Percentiles rank a stretch among this genome's conserved stretches.
Evolutionary conservation across 2,329 filamentous ascomycete species (phyloP).

Genomic region (Exophiala spinifera): DNA sequence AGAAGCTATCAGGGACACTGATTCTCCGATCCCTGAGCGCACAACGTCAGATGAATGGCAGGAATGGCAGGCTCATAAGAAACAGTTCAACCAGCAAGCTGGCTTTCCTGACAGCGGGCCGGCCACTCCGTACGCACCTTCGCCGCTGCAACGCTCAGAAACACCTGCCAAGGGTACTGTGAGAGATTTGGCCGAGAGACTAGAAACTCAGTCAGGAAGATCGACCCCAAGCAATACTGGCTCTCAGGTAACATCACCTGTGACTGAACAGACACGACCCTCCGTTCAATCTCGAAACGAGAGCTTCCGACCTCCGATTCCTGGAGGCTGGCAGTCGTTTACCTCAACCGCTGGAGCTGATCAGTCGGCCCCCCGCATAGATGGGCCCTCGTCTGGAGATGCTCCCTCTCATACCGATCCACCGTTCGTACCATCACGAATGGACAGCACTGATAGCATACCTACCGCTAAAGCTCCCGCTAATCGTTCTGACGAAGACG

Average conservation of each 20-base stretch:
- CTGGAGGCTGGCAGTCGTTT: conserved; percentile 54
- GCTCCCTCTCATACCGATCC: neutral
- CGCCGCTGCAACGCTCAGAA: conserved; percentile 36
- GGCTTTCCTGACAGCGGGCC: conserved; percentile 4
- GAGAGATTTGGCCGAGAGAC: conserved; percentile 50
- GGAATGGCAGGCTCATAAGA: conserved; percentile 17
- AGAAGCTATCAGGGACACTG: conserved; percentile 18
- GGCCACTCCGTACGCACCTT: neutral
- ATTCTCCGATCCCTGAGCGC: neutral
- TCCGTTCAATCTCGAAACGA: conserved; percentile 31
- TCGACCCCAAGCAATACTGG: conserved; percentile 21
- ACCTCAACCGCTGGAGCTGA: conserved; percentile 30
- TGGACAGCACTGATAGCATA: conserved; percentile 25
- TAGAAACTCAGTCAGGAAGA: conserved; percentile 37
- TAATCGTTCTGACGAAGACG: conserved; percentile 2
- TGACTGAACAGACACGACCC: conserved; percentile 9
- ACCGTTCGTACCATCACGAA: conserved; percentile 3
- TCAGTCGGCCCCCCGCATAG: conserved; percentile 8
- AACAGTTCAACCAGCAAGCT: conserved; percentile 9
- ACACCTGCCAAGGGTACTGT: conserved; percentile 51
- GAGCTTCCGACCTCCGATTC: conserved; percentile 52
- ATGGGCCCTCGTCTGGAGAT: conserved; percentile 3
- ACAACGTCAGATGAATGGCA: conserved; percentile 18
- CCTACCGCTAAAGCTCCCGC: conserved; percentile 24
- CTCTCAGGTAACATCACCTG: neutral